Conservation (phyloP, 352 stramenopile species). For the Pythium aquatile region DNA sequence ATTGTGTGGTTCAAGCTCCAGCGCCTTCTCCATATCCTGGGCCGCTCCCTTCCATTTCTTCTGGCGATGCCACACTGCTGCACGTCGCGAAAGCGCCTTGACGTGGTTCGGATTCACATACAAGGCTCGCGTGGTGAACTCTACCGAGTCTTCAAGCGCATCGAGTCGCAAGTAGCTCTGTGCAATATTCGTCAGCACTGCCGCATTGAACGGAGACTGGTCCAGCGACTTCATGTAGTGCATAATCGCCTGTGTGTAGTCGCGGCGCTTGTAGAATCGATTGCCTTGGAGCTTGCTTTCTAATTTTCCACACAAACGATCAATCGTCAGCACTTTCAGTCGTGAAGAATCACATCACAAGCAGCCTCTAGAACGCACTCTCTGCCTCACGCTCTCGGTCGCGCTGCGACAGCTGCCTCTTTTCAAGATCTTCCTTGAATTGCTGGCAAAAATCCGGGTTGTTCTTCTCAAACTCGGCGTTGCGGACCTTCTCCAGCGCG, state of each 20-base stretch:
- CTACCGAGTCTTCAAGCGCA: conserved; percentile 51
- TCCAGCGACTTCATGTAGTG: conserved; percentile 71
- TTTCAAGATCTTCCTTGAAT: conserved; percentile 70
- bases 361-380: conserved; percentile 31
- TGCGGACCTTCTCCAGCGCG: conserved; percentile 58
- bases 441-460: conserved; percentile 80
- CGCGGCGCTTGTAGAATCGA: conserved; percentile 51
- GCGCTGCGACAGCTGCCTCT: conserved; percentile 52
- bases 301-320: conserved; percentile 20
- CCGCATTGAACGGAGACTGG: conserved; percentile 52
- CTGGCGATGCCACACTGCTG: conserved; percentile 49
- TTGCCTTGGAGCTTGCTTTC: conserved; percentile 64
- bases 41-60: conserved; percentile 48
- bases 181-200: conserved; percentile 70
- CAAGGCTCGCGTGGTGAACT: conserved; percentile 68
- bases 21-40: conserved; percentile 49
- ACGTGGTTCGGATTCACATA: conserved; percentile 56
- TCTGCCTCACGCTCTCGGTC: conserved; percentile 51
- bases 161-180: conserved; percentile 57
- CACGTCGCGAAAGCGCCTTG: conserved; percentile 69
- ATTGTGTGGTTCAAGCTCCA: conserved; percentile 49
- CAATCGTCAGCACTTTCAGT: neutral
- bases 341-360: neutral
- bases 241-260: conserved; percentile 54
- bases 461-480: conserved; percentile 69